phyloP scores from a whole-genome alignment of 2,329 filamentous ascomycete genomes.

The Penicillium sp. region DNA sequence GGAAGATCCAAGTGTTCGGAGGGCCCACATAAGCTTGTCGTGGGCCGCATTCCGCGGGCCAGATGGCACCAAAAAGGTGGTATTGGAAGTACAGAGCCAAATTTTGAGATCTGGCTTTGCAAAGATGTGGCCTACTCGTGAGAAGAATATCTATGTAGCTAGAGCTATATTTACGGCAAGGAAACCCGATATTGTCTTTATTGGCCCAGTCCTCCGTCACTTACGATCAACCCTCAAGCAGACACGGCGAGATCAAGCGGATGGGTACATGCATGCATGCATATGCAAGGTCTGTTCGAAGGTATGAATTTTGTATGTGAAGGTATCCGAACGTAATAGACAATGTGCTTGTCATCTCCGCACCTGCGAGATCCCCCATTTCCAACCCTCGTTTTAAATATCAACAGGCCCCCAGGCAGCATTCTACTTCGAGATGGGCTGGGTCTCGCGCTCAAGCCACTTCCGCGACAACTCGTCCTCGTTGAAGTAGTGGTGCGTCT shows the following conservation, averaged over 20 bases:
- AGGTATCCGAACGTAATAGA: neutral
- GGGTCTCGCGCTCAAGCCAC: constrained; percentile 90
- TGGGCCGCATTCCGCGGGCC: constrained; percentile 28
- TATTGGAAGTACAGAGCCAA: neutral
- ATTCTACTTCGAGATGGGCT: constrained; percentile 58
- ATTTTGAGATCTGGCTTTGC: neutral
- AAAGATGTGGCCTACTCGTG: neutral
- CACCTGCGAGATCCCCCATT: neutral
- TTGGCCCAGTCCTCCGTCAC: no score
- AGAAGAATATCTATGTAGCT: no score
- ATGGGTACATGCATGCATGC: neutral
- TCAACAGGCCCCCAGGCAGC: neutral
- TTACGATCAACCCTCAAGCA: no score
- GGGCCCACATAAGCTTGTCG: constrained; percentile 34
- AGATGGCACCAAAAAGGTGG: neutral
- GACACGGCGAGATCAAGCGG: no score
- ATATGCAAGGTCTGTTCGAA: neutral
- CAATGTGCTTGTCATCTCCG: neutral
- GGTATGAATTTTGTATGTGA: neutral
- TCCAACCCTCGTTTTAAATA: neutral
- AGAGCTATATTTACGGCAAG: no score
- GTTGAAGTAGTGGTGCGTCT: constrained; percentile 78
- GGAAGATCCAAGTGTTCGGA: constrained; percentile 22
- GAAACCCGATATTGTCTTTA: no score
- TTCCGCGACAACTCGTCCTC: constrained; percentile 72